phyloP scores from a whole-genome alignment of 805 yeast species.

The Nakazawaea laoshanensis region DNA sequence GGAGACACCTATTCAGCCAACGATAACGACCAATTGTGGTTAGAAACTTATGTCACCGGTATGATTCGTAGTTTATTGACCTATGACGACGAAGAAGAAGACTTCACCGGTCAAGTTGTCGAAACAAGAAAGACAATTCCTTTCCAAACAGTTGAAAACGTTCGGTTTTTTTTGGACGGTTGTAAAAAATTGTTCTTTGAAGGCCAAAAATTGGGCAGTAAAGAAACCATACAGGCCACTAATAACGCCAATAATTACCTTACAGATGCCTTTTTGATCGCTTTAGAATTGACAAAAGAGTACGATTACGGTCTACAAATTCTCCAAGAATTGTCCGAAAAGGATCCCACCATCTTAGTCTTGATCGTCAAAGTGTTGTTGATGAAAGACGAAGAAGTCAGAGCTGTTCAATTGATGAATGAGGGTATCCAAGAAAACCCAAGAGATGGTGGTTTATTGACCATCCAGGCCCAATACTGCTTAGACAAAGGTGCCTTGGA shows the following conservation, averaged over 20 bases:
- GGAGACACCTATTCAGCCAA: conserved; percentile 37
- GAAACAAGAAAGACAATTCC: conserved; percentile 84
- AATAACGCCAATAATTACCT: conserved; percentile 57
- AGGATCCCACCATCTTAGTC: conserved; percentile 50
- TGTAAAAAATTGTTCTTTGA: conserved; percentile 58
- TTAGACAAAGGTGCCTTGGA: conserved; percentile 42
- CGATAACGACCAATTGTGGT: conserved; percentile 47
- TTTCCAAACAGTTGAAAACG: conserved; percentile 38
- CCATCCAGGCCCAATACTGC: conserved; percentile 52
- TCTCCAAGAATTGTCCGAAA: conserved; percentile 39
- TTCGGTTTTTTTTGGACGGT: conserved; percentile 48
- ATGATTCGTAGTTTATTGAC: conserved; percentile 67
- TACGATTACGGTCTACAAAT: conserved; percentile 55
- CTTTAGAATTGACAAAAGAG: conserved; percentile 55
- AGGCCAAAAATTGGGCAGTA: conserved; percentile 61
- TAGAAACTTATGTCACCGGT: conserved; percentile 59
- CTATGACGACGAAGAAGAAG: conserved; percentile 69
- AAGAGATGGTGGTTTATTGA: conserved; percentile 46
- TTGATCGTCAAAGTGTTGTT: conserved; percentile 46
- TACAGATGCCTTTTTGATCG: conserved; percentile 64
- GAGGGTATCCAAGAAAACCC: conserved; percentile 41
- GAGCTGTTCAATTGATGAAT: conserved; percentile 43
- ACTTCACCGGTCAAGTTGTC: conserved; percentile 51
- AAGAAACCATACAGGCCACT: conserved; percentile 61
- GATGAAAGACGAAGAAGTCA: conserved; percentile 49